Base-by-base conservation (phyloP, 2,329 filamentous ascomycete species). In the Raffaelea arxii region DNA sequence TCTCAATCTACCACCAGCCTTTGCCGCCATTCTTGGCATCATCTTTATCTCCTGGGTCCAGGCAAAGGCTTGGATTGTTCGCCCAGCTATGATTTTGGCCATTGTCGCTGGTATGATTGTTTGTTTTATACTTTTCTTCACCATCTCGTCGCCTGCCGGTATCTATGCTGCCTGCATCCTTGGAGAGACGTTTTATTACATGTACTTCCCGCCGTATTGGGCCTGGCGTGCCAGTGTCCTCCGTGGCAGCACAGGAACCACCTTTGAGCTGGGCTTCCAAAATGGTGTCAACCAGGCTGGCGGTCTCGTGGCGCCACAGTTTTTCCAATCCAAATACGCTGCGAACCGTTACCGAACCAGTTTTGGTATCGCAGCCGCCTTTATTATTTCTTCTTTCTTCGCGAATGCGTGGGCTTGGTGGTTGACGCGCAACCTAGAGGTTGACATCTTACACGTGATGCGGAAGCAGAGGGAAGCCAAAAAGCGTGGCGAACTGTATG, bases 121-220 rank as follows among this genome's bases (percentile, higher is more conserved):
- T 0, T 70, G 65, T 48, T 71, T 70, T 53, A 62, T 71, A 5
- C 56, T 71, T 21, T 61, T 72, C 41, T 59, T 66, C 18, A 62
- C 63, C 3, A 62, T 67, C 14, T 53, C 51, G 16, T 62, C 60
- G 27, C 58, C 60, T 10, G 56, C 62, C 9, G 67, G 63, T 0
- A 65, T 69, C 7, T 74, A 72, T 52, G 57, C 65, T 4, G 64
- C 66, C 4, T 68, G 67, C 49, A 62, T 66, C 9, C 60, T 73
- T 14, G 67, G 68, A 3, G 66, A 60, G 0, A 59, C 66, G 43
- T 69, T 70, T 48, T 70, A 69, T 47, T 58, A 59, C 12, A 54
- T 59, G 6, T 69, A 66, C 44, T 69, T 69, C 48, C 66, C 71
- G 12, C 64, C 67, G 1, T 69, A 70, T 50, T 71, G 67, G 67